Evolutionary conservation across 2,329 filamentous ascomycete genomes (phyloP), one percentile per base, ranked within the genome.

Genomic region (Blastomyces emzantsi): DNA sequence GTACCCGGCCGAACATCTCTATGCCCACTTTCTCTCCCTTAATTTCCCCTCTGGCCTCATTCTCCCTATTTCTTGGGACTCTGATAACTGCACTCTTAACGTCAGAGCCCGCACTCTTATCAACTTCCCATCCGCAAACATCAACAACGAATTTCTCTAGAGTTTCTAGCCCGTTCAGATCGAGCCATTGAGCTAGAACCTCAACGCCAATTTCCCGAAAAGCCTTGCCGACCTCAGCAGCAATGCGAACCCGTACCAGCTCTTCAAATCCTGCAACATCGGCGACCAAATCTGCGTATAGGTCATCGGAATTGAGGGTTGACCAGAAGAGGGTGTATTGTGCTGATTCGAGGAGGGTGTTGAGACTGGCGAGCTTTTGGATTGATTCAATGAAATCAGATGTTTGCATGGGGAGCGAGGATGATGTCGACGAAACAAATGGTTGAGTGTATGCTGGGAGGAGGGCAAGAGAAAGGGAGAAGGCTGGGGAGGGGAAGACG

Each of bases 251-350:
- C 69, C 94, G 88, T 80, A 99, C 88, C 65, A 93, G 81, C 75
- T 97, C 93, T 82, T 99, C 94, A 75, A 99, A 99, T 49, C 92
- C 94, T 56, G 87, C 84, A 61, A 97, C 92, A 72, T 99, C 95
- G 71, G 93, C 94, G 65, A 93, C 91, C 70, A 99, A 81, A 75
- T 99, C 94, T 66, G 93, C 92, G 80, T 96, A 97, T 64, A 97
- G 84, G 76, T 99, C 94, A 74, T 99, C 93, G 64, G 87, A 89
- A 81, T 97, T 91, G 64, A 97, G 83, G 9, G 90, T 92, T 56
- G 86, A 85, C 94, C 94, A 99, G 86, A 99, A 99, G 69, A 86
- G 84, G 64, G 87, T 83, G 81, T 97, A 99, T 78, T 95, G 89
- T 63, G 92, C 90, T 70, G 89, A 88, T 77, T 93, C 90, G 70